Evolutionary conservation across 495 filamentous ascomycete species (phyloP).

Genomic region (Penicillium manginii): DNA sequence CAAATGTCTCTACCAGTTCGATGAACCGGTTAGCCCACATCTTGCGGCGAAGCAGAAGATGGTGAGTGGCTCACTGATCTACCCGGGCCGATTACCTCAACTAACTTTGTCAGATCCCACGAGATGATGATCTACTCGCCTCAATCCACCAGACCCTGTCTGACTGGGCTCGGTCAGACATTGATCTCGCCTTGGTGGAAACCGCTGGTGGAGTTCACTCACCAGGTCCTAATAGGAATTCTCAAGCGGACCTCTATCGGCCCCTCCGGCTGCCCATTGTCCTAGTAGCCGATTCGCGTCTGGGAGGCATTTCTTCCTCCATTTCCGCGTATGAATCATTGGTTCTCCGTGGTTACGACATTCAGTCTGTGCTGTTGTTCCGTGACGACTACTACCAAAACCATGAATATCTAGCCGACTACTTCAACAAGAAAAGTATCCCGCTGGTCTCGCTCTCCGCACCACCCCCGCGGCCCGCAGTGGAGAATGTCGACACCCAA

Average conservation of each 20-base stretch:
- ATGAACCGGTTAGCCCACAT: conserved; percentile 74
- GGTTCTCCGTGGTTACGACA: conserved; percentile 71
- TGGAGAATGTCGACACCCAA: conserved; percentile 32
- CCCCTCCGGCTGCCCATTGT: conserved; percentile 72
- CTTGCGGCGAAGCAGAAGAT: conserved; percentile 57
- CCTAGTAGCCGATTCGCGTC: conserved; percentile 68
- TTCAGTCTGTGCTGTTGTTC: conserved; percentile 68
- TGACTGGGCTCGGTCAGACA: conserved; percentile 40
- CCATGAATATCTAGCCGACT: conserved; percentile 62
- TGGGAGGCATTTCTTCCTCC: conserved; percentile 75
- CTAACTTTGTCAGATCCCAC: conserved; percentile 37
- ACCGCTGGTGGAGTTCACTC: conserved; percentile 80
- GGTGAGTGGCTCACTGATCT: conserved; percentile 12
- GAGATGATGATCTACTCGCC: conserved; percentile 51
- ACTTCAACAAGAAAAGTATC: conserved; percentile 63
- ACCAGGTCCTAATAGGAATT: conserved; percentile 70
- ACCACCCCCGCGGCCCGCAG: conserved; percentile 50
- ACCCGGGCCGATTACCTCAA: background rate
- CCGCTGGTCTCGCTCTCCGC: conserved; percentile 53
- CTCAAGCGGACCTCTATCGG: conserved; percentile 74
- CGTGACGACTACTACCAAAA: conserved; percentile 64
- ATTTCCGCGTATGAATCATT: conserved; percentile 78
- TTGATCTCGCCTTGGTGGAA: conserved; percentile 63
- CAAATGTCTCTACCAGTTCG: conserved; percentile 68
- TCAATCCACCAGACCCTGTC: conserved; percentile 50